Evolutionary conservation across 106 monocot genomes (phyloP), one percentile per base, ranked within the genome.

Genomic region (Dioscorea dumetorum): DNA sequence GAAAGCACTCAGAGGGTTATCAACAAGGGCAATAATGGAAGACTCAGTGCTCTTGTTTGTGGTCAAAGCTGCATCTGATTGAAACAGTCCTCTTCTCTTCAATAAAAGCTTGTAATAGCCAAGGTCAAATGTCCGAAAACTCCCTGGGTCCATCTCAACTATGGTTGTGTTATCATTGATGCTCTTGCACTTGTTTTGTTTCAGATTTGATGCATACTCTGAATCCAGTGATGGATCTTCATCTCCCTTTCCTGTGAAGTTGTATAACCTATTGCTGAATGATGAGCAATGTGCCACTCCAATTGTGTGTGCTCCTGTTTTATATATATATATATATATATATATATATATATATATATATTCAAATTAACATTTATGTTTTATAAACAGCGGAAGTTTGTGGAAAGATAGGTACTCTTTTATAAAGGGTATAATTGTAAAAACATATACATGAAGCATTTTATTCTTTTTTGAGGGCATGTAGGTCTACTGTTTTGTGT

Each of bases 181-280:
- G 33, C 11, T 24, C 57, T 31, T 68, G 63, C 73, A 79, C 34
- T 70, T 57, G 32, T 48, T 28, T 17, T 33, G 33, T 63, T 69
- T 79, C 61, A 69, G 13, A 2, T 60, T 60, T 19, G n/a, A 10
- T 5, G 48, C 57, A 28, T 78, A 78, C 0, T 12, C 5, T 3
- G 20, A 17, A 22, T 78, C 78, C 31, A 75, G 22, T 16, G 72
- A 58, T 14, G 72, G 72, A 51, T 75, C 75, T n/a, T 48, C 9
- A 24, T 75, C 75, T 49, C 67, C 72, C 33, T 33, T 20, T 22
- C 71, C 70, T 4, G 71, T 66, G 77, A 77, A 77, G 58, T 71
- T 71, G 58, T 71, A 77, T 4, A 67, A 60, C 16, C 72, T 13
- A 7, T 24, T 66, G 72, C 54, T 67, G 64, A 77, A 70, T 7